These are phyloP conservation scores for Blastobotrys attinorum DNA, from an alignment of 805 yeast genomes.

Conservation along the genomic window DNA sequence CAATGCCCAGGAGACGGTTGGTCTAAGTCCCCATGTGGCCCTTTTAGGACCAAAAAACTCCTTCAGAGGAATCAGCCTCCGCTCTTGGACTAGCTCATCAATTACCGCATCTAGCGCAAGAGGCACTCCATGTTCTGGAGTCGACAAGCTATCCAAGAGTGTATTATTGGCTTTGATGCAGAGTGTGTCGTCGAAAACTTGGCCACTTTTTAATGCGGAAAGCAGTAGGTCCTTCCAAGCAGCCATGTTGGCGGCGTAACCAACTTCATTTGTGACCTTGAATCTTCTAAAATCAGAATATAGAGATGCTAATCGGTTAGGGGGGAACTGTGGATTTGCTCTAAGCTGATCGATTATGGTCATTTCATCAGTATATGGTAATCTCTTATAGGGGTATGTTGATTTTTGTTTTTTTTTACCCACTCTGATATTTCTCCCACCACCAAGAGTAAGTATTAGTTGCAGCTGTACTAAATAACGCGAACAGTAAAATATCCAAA, in stretches of 20 bases:
- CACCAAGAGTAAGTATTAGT: no score
- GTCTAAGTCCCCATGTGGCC: constrained; percentile 5
- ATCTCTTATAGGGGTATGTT: no score
- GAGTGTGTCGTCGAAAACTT: constrained; percentile 24
- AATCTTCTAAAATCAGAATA: constrained; percentile 41
- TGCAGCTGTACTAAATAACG: no score
- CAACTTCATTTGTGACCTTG: constrained; percentile 38
- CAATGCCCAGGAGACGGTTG: constrained; percentile 14
- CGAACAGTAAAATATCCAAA: no score
- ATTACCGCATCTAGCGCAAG: constrained; percentile 25
- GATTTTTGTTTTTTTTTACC: no score
- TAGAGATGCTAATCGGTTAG: constrained; percentile 38
- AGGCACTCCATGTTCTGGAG: constrained; percentile 25
- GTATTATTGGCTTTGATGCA: constrained; percentile 21
- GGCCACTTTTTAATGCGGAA: constrained; percentile 20
- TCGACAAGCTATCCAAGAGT: constrained; percentile 18
- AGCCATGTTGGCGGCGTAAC: constrained; percentile 40
- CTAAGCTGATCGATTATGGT: constrained; percentile 8
- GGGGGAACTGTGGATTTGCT: constrained; percentile 31
- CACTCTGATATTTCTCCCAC: no score
- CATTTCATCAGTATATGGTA: no score
- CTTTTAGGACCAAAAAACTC: constrained; percentile 9
- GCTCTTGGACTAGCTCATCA: constrained; percentile 23
- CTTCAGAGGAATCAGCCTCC: constrained; percentile 21
- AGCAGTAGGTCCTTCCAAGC: constrained; percentile 39